Evolutionary conservation across 306 rosid species (phyloP).

Genomic region (Cicer yamashitae): DNA sequence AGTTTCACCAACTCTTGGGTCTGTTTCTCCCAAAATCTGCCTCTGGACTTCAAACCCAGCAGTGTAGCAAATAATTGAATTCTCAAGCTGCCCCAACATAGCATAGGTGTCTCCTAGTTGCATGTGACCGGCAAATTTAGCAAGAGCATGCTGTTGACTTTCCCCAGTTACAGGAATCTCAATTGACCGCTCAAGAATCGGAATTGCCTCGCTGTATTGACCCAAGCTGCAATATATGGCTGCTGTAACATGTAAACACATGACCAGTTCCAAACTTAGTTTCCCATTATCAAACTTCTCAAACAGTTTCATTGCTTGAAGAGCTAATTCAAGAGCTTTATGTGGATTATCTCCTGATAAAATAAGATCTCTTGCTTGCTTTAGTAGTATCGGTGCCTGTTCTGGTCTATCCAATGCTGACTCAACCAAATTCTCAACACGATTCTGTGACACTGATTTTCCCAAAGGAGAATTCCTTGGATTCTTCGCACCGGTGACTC

Average conservation of each 20-base stretch:
- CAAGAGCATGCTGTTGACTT: conserved; percentile 90
- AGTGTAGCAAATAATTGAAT: conserved; percentile 71
- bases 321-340: conserved; percentile 87
- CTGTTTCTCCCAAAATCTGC: conserved; percentile 83
- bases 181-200: conserved; percentile 75
- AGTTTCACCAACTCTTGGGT: conserved; percentile 92
- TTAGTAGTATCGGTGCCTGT: conserved; percentile 70
- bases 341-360: conserved; percentile 82
- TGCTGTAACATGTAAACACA: conserved; percentile 86
- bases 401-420: conserved; percentile 64
- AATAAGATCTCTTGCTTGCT: conserved; percentile 86
- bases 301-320: conserved; percentile 72
- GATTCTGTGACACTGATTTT: conserved; percentile 52
- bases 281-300: conserved; percentile 67
- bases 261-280: conserved; percentile 79
- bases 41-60: conserved; percentile 85
- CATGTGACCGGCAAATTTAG: conserved; percentile 96
- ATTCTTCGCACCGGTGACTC: conserved; percentile 59
- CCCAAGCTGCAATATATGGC: conserved; percentile 90
- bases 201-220: conserved; percentile 83
- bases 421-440: conserved; percentile 53
- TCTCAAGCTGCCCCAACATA: conserved; percentile 94
- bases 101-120: conserved; percentile 98
- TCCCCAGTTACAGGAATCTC: conserved; percentile 71
- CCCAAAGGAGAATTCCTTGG: conserved; percentile 52